phyloP scores from a whole-genome alignment of 169 alveolate genomes.

The Theileria sp. region DNA sequence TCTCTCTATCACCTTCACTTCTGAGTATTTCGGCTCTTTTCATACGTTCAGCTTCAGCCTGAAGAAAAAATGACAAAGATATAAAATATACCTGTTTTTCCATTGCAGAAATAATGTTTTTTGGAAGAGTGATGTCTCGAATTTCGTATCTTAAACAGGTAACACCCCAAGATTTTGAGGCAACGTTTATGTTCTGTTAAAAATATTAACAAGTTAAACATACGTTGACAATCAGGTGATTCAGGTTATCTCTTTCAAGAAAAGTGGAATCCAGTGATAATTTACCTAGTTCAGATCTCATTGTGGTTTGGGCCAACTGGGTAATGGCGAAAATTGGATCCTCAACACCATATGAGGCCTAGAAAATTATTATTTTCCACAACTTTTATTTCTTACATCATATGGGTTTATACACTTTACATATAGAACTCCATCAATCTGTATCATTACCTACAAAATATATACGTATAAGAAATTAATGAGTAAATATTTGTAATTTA shows the following conservation, averaged over 20 bases:
- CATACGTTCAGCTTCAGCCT: conserved; percentile 92
- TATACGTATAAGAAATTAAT: not conserved
- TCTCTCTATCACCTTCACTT: conserved; percentile 89
- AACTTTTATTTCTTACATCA: conserved; percentile 54
- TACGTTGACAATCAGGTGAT: conserved; percentile 85
- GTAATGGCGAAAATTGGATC: conserved; percentile 90
- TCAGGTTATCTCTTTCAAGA: conserved; percentile 90
- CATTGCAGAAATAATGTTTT: conserved; percentile 90
- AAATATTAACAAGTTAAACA: conserved; percentile 13
- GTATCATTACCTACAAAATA: conserved; percentile 78
- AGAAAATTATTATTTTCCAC: conserved; percentile 22
- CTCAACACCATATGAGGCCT: conserved; percentile 91
- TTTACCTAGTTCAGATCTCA: conserved; percentile 94
- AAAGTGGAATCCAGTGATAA: conserved; percentile 92
- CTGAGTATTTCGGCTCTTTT: conserved; percentile 90
- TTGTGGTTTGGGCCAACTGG: conserved; percentile 93
- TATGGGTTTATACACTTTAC: conserved; percentile 84
- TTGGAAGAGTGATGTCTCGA: conserved; percentile 91
- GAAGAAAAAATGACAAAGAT: conserved; percentile 1
- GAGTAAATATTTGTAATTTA: not conserved
- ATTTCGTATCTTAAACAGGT: conserved; percentile 91
- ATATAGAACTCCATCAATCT: conserved; percentile 93
- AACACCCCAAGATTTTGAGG: conserved; percentile 93
- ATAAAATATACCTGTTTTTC: conserved; percentile 75
- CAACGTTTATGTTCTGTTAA: conserved; percentile 79